These are phyloP conservation scores for Psilocybe mexicana DNA, from an alignment of 1,284 basidiomycete genomes.

Conservation along the genomic window DNA sequence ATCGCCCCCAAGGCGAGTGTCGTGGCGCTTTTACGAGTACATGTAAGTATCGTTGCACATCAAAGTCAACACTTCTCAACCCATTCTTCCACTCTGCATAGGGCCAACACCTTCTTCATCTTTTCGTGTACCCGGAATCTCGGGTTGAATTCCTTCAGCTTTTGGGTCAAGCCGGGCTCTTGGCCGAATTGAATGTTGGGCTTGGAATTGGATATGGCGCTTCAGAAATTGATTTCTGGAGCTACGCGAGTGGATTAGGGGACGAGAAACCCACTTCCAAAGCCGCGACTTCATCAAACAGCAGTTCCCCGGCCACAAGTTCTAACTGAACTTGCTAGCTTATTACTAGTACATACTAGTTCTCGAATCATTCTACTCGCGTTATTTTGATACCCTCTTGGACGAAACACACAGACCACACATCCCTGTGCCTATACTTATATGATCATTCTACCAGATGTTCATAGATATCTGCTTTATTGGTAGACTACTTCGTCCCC, in stretches of 20 bases:
- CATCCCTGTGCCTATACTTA: background rate
- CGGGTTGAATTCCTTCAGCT: constrained; percentile 60
- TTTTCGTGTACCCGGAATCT: constrained; percentile 72
- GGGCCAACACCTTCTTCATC: constrained; percentile 54
- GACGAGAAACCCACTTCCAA: background rate
- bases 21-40: constrained; percentile 48
- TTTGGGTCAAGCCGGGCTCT: constrained; percentile 46
- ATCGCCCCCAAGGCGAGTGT: constrained; percentile 43
- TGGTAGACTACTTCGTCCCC: background rate
- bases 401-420: no score
- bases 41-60: constrained; percentile 48
- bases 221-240: constrained; percentile 53
- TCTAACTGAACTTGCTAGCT: background rate
- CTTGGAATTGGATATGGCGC: constrained; percentile 32
- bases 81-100: constrained; percentile 27
- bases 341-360: no score
- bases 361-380: no score
- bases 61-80: constrained; percentile 1
- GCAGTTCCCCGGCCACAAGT: background rate
- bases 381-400: no score
- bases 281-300: background rate
- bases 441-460: background rate
- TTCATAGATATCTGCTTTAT: background rate
- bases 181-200: constrained; percentile 38
- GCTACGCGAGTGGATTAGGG: constrained; percentile 39